Evolutionary conservation across 495 filamentous ascomycete genomes (phyloP), one percentile per base, ranked within the genome.

Genomic region (Lepidopterella palustris): DNA sequence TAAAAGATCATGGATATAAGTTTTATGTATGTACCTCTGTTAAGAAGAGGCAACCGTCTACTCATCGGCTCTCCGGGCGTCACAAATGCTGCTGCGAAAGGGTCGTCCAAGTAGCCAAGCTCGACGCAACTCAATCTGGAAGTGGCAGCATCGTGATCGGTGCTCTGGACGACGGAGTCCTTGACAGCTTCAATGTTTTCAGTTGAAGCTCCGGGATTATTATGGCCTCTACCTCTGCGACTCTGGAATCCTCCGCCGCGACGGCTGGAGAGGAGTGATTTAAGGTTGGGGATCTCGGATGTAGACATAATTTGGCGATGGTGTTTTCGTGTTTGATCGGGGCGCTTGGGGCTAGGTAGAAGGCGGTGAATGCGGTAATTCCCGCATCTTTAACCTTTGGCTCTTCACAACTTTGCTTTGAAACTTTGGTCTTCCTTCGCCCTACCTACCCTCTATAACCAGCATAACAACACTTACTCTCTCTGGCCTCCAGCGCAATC

Each of bases 71-170:
- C 13, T 42, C 13, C 8, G n/a, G n/a, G 64, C 35, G 77, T 75
- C 2, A 82, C 81, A 67, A 98, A 87, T 24, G 76, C 72, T 47
- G 69, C 71, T 3, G 90, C 90, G 73, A 86, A 97, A 0, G 82
- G 80, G 70, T 98, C 93, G 20, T 87, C 72, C 0, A 97, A 78
- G 72, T 97, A 97, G 52, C 90, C 91, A n/a, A 90, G 72, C 54
- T 84, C 78, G 11, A 96, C 90, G 11, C 92, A 92, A 68, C 91
- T 96, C 72, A 95, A 73, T 9, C 95, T 82, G 26, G 89, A 95
- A 25, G 88, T 82, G 61, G 88, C 87, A 48, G 93, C 93, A 77
- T 98, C 93, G 65, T 86, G 83, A 73, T 98, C 93, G 15, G 93
- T 98, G 54, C 85, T 81, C 72, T 95, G 92, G 50, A 97, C 86